Percentiles rank a stretch among this genome's conserved stretches.
These are phyloP conservation scores for Eucalyptus polybractea DNA, from an alignment of 345 rosid species.

Conservation along the genomic window DNA sequence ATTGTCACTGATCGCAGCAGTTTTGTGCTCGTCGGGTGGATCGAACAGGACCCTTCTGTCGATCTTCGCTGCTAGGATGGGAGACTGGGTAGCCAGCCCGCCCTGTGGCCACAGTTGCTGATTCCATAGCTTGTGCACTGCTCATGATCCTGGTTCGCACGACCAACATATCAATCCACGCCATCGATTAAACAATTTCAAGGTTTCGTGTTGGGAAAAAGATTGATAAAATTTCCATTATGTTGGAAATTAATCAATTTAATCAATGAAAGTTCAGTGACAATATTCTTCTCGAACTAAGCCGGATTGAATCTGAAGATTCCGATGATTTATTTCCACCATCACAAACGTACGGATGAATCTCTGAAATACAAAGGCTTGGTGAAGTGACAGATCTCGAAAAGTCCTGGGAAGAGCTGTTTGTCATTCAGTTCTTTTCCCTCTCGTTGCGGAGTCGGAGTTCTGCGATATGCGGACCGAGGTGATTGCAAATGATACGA, in stretches of 20 bases:
- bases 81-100: not conserved
- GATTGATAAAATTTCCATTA: not conserved
- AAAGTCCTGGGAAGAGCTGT: not conserved
- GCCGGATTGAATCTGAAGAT: not conserved
- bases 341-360: not conserved
- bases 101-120: not conserved
- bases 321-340: not conserved
- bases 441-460: rapidly evolving
- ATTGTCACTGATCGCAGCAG: not conserved
- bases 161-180: not conserved
- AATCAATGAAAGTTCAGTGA: not conserved
- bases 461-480: rapidly evolving
- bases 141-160: not conserved
- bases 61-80: not conserved
- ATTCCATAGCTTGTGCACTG: not conserved
- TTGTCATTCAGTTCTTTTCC: not conserved
- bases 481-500: not conserved
- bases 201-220: rapidly evolving
- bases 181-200: not conserved
- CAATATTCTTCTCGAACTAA: not conserved
- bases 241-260: not conserved
- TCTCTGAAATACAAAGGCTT: not conserved
- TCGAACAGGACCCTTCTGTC: not conserved
- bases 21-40: not conserved
- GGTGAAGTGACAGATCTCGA: not conserved